phyloP scores from a whole-genome alignment of 1,139 yeast species.

The Geotrichum klebahnii region DNA sequence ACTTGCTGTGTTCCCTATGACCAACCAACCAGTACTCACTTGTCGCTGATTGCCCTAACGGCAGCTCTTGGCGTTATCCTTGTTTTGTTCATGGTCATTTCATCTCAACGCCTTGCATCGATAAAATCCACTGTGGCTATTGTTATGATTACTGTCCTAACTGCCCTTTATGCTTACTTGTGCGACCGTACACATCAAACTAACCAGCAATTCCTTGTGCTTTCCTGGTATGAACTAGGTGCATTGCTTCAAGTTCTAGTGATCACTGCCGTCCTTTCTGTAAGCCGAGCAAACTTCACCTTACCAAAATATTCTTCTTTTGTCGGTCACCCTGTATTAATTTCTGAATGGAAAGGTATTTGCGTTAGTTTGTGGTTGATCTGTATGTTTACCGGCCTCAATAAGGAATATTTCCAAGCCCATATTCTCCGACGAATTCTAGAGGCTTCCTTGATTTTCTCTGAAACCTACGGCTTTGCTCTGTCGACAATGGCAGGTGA shows the following conservation, averaged over 20 bases:
- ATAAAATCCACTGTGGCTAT: neutral
- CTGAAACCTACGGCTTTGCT: conserved; percentile 3
- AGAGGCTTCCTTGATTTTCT: conserved; percentile 1
- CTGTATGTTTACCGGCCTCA: conserved; percentile 6
- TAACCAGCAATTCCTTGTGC: conserved; percentile 14
- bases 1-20: conserved; percentile 17
- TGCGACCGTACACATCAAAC: conserved; percentile 17
- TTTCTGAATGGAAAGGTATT: conserved; percentile 15
- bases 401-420: neutral
- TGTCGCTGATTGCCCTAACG: neutral
- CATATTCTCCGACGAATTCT: conserved; percentile 1
- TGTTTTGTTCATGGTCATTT: neutral
- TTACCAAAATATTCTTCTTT: neutral
- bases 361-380: conserved; percentile 9
- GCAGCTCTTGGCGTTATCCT: conserved; percentile 1
- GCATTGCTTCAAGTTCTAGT: conserved; percentile 10
- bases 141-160: conserved; percentile 6
- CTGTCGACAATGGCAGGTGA: conserved; percentile 4
- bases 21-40: conserved; percentile 3
- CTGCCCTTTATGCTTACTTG: conserved; percentile 16
- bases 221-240: conserved; percentile 12
- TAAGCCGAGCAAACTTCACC: neutral
- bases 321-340: neutral
- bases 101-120: neutral
- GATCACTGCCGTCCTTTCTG: neutral